phyloP scores from a whole-genome alignment of 306 rosid genomes.

The Cucurbita ficifolia region DNA sequence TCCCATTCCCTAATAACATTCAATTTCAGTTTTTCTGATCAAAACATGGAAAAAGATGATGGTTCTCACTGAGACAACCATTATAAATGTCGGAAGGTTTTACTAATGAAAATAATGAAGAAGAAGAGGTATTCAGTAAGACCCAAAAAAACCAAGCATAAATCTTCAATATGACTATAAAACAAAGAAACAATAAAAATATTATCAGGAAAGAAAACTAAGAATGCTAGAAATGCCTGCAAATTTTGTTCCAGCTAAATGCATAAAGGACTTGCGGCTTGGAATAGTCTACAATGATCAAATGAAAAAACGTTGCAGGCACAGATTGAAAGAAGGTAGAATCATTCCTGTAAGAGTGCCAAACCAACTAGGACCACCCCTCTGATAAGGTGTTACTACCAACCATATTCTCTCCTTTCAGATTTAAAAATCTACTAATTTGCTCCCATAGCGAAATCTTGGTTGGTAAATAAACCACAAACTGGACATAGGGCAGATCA shows the following conservation, averaged over 20 bases:
- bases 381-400: neutral
- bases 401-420: neutral
- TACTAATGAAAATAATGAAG: neutral
- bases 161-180: neutral
- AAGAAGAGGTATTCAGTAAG: neutral
- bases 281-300: neutral
- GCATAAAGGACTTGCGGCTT: neutral
- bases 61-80: neutral
- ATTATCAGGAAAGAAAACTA: neutral
- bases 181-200: neutral
- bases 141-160: neutral
- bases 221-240: neutral
- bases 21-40: neutral
- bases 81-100: neutral
- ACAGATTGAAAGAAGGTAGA: neutral
- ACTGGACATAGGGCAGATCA: neutral
- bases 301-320: neutral
- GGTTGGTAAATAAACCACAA: neutral
- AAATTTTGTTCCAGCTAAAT: neutral
- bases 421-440: neutral
- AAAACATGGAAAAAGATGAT: neutral
- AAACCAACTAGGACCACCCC: neutral
- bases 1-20: slow-evolving; percentile 68
- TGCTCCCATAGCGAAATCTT: neutral
- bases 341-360: neutral